These are phyloP conservation scores for Malus orientalis DNA, from an alignment of 306 rosid species.

Conservation along the genomic window DNA sequence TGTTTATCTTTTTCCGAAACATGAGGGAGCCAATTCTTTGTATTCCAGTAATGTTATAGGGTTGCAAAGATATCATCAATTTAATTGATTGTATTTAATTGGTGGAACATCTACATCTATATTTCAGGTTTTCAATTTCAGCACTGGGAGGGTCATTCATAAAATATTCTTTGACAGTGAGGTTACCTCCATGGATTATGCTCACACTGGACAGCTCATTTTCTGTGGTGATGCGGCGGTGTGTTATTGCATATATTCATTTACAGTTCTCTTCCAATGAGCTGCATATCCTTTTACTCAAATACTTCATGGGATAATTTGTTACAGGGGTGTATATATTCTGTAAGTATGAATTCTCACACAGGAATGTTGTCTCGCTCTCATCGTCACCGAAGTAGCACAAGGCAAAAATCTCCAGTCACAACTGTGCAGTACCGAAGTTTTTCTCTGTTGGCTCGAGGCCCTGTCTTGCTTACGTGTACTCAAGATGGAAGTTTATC, in stretches of 20 bases:
- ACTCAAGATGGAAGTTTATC: conserved; percentile 86
- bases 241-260: conserved; percentile 19
- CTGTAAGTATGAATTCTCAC: conserved; percentile 79
- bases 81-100: conserved; percentile 11
- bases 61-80: not conserved
- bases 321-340: conserved; percentile 77
- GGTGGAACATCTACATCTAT: conserved; percentile 8
- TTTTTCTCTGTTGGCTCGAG: conserved; percentile 83
- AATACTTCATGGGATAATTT: conserved; percentile 22
- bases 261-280: conserved; percentile 8
- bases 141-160: conserved; percentile 86
- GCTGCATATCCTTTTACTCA: conserved; percentile 13
- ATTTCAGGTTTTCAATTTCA: conserved; percentile 84
- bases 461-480: conserved; percentile 87
- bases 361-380: conserved; percentile 81
- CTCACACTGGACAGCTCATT: conserved; percentile 82
- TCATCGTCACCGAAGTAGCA: conserved; percentile 68
- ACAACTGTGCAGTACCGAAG: conserved; percentile 83
- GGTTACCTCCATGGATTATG: conserved; percentile 87
- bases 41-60: not conserved
- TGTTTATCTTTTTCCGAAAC: not conserved
- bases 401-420: conserved; percentile 68
- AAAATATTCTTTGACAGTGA: conserved; percentile 62
- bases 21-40: not conserved
- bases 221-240: conserved; percentile 87